Evolutionary conservation across 805 yeast species (phyloP).

Genomic region (Zygosaccharomyces kombuchaensis): DNA sequence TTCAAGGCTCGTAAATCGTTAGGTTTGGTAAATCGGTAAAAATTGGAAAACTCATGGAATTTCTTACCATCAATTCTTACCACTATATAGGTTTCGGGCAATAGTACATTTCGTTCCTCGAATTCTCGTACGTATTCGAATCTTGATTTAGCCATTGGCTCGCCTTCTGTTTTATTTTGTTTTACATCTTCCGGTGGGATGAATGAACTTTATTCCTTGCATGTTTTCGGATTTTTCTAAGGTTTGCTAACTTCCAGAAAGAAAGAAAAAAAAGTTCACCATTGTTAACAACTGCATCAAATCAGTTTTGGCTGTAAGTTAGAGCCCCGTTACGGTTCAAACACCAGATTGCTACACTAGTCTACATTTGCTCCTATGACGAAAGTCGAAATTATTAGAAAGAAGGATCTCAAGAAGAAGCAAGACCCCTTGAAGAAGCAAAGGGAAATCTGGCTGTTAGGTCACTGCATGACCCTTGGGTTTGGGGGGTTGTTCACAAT

Average conservation of each 20-base stretch:
- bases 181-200: neutral
- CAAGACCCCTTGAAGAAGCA: slow-evolving; percentile 26
- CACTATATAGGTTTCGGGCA: slow-evolving; percentile 79
- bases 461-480: slow-evolving; percentile 26
- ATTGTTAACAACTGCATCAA: neutral
- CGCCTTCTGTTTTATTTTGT: neutral
- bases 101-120: slow-evolving; percentile 65
- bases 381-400: slow-evolving; percentile 26
- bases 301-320: too few species aligned
- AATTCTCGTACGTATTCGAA: slow-evolving; percentile 83
- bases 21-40: slow-evolving; percentile 78
- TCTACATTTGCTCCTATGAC: slow-evolving; percentile 9
- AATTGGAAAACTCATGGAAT: slow-evolving; percentile 76
- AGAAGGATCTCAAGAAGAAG: slow-evolving; percentile 20
- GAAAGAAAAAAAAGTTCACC: neutral
- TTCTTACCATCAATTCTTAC: slow-evolving; percentile 91
- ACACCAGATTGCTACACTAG: neutral
- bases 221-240: neutral
- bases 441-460: slow-evolving; percentile 28
- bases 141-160: slow-evolving; percentile 72
- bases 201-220: slow-evolving; percentile 1
- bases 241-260: neutral
- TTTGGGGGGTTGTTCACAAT: slow-evolving; percentile 28
- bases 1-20: slow-evolving; percentile 74
- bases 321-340: too few species aligned